Evolutionary conservation across 192 early-diverging fungal genomes (phyloP).

Genomic region (Linnemannia zychae): DNA sequence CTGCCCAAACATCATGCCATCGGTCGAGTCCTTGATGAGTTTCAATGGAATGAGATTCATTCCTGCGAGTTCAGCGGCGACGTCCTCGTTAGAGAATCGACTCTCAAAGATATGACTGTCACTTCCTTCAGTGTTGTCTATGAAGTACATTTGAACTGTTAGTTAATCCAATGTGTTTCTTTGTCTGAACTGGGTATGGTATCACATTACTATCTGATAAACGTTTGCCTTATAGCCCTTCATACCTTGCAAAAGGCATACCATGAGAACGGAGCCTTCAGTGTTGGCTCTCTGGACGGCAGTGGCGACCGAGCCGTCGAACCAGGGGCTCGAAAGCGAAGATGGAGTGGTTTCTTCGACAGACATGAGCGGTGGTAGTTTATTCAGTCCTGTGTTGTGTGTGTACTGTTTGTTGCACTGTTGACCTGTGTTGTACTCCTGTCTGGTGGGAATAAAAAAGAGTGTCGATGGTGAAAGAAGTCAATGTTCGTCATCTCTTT

Average conservation of each 20-base stretch:
- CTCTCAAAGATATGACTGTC: conserved; percentile 36
- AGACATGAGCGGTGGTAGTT: background rate
- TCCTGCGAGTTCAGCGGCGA: conserved; percentile 5
- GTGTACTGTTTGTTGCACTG: too few relatives aligned
- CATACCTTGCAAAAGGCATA: conserved; percentile 47
- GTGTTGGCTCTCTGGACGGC: conserved; percentile 38
- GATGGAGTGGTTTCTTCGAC: background rate
- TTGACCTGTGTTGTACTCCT: background rate
- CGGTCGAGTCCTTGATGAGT: conserved; percentile 36
- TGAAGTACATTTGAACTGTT: too few relatives aligned
- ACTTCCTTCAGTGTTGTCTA: conserved; percentile 22
- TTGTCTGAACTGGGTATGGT: background rate
- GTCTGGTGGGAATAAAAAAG: background rate
- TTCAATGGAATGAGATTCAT: conserved; percentile 28
- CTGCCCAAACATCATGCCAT: conserved; percentile 51
- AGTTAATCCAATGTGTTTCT: background rate
- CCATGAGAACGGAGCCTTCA: conserved; percentile 27
- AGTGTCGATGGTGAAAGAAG: background rate
- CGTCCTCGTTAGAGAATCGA: conserved; percentile 23
- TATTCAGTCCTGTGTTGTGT: background rate
- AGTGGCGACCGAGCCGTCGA: conserved; percentile 33
- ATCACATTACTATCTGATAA: background rate
- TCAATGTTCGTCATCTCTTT: background rate
- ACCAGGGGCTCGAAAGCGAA: conserved; percentile 12
- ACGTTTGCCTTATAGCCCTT: background rate